Conservation (phyloP, 495 filamentous ascomycete genomes). For the Penicillium silybi region DNA sequence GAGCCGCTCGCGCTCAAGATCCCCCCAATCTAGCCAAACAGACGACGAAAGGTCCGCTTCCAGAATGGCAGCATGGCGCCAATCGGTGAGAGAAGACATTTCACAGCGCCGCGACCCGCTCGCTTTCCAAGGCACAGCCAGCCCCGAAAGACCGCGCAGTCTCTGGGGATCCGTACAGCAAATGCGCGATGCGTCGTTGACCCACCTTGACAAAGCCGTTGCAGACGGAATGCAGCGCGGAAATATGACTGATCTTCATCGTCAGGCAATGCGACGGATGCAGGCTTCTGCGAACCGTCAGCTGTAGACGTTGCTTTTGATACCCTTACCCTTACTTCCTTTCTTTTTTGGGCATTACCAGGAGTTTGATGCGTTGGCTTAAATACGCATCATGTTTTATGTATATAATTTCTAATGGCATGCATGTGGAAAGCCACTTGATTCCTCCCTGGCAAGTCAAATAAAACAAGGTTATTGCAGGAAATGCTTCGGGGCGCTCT, state of each 20-base stretch:
- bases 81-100: conserved; percentile 63
- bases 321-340: conserved; percentile 10
- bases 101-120: conserved; percentile 39
- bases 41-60: conserved; percentile 50
- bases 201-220: conserved; percentile 48
- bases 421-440: not conserved
- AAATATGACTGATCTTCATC: conserved; percentile 71
- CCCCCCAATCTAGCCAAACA: conserved; percentile 14
- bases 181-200: conserved; percentile 28
- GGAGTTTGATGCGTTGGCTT: conserved; percentile 2
- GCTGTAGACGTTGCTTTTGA: conserved; percentile 16
- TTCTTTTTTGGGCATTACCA: conserved; percentile 3
- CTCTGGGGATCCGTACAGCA: conserved; percentile 26
- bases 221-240: conserved; percentile 74
- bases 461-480: not conserved
- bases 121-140: conserved; percentile 7
- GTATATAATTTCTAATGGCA: conserved; percentile 14
- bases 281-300: conserved; percentile 64
- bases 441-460: not conserved
- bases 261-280: conserved; percentile 78
- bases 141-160: conserved; percentile 19
- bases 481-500: conserved; percentile 19
- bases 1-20: conserved; percentile 12
- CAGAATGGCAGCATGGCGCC: conserved; percentile 71
- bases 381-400: conserved; percentile 6